These are phyloP conservation scores for Aspergillus neoniger DNA, from an alignment of 2,329 filamentous ascomycete species.

Conservation along the genomic window DNA sequence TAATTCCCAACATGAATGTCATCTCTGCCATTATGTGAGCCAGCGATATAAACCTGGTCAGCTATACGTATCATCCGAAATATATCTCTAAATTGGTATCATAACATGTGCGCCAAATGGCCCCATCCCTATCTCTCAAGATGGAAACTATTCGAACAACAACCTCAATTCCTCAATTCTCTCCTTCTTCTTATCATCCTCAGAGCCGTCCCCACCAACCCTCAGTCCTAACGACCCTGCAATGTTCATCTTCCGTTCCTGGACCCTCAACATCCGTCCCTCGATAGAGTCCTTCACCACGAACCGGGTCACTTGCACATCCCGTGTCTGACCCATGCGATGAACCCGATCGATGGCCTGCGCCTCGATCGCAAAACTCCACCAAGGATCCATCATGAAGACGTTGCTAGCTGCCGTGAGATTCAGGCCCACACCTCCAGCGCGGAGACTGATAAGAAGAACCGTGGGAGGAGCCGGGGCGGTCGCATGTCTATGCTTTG, in stretches of 20 bases:
- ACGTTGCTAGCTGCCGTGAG: constrained; percentile 85
- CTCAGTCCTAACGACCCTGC: constrained; percentile 95
- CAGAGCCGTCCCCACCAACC: constrained; percentile 83
- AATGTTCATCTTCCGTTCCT: constrained; percentile 85
- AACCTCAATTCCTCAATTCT: constrained; percentile 93
- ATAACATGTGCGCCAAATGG: too few relatives aligned
- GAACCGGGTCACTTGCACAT: constrained; percentile 84
- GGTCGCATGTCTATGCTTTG: background rate
- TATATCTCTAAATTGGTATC: too few relatives aligned
- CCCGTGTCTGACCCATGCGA: constrained; percentile 87
- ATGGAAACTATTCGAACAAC: constrained; percentile 57
- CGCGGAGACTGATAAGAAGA: constrained; percentile 79
- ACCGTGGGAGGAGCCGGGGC: constrained; percentile 47
- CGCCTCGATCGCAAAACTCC: constrained; percentile 94
- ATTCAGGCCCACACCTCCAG: constrained; percentile 92
- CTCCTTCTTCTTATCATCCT: constrained; percentile 88
- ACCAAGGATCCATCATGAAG: constrained; percentile 99
- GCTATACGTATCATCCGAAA: too few relatives aligned
- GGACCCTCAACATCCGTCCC: constrained; percentile 88
- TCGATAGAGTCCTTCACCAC: constrained; percentile 90
- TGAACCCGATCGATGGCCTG: constrained; percentile 98
- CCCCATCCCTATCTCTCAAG: too few relatives aligned
- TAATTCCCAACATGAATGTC: too few relatives aligned
- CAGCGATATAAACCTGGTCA: too few relatives aligned
- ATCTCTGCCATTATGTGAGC: too few relatives aligned